These are phyloP conservation scores for Elongisporangium senticosum DNA, from an alignment of 352 stramenopile genomes.

Conservation along the genomic window DNA sequence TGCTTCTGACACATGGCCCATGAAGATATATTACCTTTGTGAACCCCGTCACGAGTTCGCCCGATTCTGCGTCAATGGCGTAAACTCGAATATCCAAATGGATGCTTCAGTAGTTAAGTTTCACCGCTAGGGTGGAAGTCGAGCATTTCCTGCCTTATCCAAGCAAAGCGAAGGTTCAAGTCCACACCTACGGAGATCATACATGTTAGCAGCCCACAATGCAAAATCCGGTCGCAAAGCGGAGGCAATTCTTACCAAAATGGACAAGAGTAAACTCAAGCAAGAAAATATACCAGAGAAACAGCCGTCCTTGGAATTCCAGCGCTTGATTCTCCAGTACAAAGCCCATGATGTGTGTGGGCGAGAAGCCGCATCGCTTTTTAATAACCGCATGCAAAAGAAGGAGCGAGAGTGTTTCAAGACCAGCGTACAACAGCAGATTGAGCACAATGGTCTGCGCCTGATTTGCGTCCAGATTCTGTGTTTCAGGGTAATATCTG, in stretches of 20 bases:
- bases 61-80: too few relatives aligned
- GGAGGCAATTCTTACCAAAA: conserved; percentile 2
- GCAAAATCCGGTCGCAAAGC: too few relatives aligned
- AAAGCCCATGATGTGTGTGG: conserved; percentile 15
- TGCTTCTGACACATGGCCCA: too few relatives aligned
- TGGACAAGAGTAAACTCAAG: conserved; percentile 15
- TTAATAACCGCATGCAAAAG: conserved; percentile 13
- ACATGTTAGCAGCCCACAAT: not conserved
- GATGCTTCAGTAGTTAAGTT: too few relatives aligned
- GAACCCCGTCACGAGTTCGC: too few relatives aligned
- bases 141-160: not conserved
- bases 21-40: too few relatives aligned
- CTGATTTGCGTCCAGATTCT: conserved; percentile 3
- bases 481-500: conserved; percentile 15
- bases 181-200: conserved; percentile 2
- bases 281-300: conserved; percentile 20
- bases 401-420: conserved; percentile 11
- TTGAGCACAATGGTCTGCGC: not conserved
- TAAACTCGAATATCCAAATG: too few relatives aligned
- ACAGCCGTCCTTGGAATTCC: conserved; percentile 13
- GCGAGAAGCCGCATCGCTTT: conserved; percentile 13
- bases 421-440: conserved; percentile 9
- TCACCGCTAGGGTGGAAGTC: too few relatives aligned
- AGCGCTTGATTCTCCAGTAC: conserved; percentile 18
- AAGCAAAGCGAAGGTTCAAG: conserved; percentile 13